Evolutionary conservation across 2,329 filamentous ascomycete species (phyloP).

Genomic region (Diaporthe sp.): DNA sequence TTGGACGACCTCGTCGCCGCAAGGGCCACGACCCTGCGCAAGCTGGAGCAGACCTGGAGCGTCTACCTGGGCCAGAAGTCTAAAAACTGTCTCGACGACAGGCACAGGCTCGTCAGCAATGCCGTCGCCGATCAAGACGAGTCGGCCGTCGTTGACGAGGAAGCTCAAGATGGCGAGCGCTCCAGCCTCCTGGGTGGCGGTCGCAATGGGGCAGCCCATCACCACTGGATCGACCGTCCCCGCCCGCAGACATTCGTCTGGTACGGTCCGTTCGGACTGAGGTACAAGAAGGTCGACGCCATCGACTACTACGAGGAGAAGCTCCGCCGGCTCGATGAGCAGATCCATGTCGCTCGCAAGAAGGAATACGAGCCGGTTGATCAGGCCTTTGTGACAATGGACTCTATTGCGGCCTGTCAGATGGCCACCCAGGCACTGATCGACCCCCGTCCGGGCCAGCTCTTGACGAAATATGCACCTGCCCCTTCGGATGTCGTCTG

Average conservation of each 20-base stretch:
- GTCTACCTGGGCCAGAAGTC: constrained; percentile 73
- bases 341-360: constrained; percentile 75
- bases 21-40: constrained; percentile 72
- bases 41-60: constrained; percentile 86
- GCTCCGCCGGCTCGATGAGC: constrained; percentile 80
- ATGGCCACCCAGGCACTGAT: constrained; percentile 97
- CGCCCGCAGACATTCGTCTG: constrained; percentile 79
- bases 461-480: constrained; percentile 87
- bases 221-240: constrained; percentile 57
- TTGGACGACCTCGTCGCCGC: constrained; percentile 80
- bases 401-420: constrained; percentile 90
- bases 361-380: constrained; percentile 83
- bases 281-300: constrained; percentile 81
- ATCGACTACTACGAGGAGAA: constrained; percentile 95
- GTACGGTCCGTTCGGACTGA: constrained; percentile 80
- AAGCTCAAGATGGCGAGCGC: constrained; percentile 53
- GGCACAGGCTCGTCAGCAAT: not conserved
- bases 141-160: constrained; percentile 47
- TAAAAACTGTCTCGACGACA: constrained; percentile 42
- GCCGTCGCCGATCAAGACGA: constrained; percentile 39
- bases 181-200: constrained; percentile 37
- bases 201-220: constrained; percentile 31
- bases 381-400: constrained; percentile 96
- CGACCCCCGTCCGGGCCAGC: constrained; percentile 86
- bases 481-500: constrained; percentile 94